phyloP scores from a whole-genome alignment of 306 rosid genomes.

The Trichosanthes cucumerina region DNA sequence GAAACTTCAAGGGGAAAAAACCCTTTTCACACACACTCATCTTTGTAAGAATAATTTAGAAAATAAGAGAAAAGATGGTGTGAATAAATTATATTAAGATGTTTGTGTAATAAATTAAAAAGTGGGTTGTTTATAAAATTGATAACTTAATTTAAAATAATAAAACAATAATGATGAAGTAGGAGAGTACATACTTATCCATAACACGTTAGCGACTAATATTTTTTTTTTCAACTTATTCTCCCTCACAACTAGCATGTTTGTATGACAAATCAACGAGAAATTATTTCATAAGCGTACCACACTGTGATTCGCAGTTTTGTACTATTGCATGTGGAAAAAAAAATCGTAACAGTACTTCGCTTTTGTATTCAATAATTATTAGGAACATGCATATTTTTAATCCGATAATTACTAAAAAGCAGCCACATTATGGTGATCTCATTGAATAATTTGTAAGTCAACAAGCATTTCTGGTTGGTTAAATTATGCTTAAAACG shows the following conservation, averaged over 20 bases:
- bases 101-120: background rate
- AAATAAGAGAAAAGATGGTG: background rate
- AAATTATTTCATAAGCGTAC: too few relatives aligned
- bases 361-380: too few relatives aligned
- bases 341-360: too few relatives aligned
- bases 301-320: too few relatives aligned
- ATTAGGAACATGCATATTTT: too few relatives aligned
- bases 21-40: background rate
- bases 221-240: background rate
- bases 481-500: background rate
- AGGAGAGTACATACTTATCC: background rate
- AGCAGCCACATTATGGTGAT: too few relatives aligned
- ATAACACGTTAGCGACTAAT: background rate
- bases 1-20: background rate
- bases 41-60: background rate
- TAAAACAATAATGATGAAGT: background rate
- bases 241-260: background rate
- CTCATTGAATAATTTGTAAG: too few relatives aligned
- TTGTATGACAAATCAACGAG: background rate
- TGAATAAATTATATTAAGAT: background rate
- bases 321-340: too few relatives aligned
- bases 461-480: background rate
- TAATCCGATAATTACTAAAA: too few relatives aligned
- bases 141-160: background rate
- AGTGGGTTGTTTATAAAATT: background rate